A percentile compares a stretch with the other conserved stretches of the same genome.
Evolutionary conservation across 2,329 filamentous ascomycete genomes (phyloP).

Genomic region (Aquanectria penicillioides): DNA sequence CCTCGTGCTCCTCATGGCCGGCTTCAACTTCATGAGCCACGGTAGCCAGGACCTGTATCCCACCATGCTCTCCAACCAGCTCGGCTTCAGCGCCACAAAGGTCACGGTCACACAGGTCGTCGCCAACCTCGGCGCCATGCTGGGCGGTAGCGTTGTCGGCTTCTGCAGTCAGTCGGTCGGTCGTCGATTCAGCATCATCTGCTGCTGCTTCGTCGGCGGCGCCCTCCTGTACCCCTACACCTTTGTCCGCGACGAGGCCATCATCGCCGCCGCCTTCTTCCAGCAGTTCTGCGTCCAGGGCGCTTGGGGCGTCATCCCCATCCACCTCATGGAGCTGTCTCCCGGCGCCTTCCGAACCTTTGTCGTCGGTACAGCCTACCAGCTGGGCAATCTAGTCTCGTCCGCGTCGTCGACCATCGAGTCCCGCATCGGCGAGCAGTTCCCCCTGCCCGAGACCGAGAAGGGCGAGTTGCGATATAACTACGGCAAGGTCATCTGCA

Average conservation of each 20-base stretch:
- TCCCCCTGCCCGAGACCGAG: slow-evolving; percentile 71
- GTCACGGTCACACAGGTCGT: slow-evolving; percentile 78
- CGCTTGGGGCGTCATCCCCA: slow-evolving; percentile 80
- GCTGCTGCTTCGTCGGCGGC: slow-evolving; percentile 72
- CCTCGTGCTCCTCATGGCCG: slow-evolving; percentile 86
- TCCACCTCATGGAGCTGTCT: slow-evolving; percentile 81
- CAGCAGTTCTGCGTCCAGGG: slow-evolving; percentile 83
- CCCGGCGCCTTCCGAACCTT: slow-evolving; percentile 79
- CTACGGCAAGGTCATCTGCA: slow-evolving; percentile 87
- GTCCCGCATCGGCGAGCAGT: slow-evolving; percentile 77
- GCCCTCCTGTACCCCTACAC: slow-evolving; percentile 87
- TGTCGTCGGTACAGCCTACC: slow-evolving; percentile 78
- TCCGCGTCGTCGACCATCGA: slow-evolving; percentile 80
- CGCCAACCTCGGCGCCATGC: slow-evolving; percentile 76
- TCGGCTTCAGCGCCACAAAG: slow-evolving; percentile 60
- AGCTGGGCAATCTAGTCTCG: slow-evolving; percentile 80
- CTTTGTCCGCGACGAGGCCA: slow-evolving; percentile 67
- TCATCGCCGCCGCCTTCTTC: slow-evolving; percentile 87
- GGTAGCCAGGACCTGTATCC: slow-evolving; percentile 74
- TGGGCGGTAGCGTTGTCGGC: slow-evolving; percentile 73
- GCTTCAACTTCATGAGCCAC: slow-evolving; percentile 93
- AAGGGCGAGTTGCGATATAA: slow-evolving; percentile 66
- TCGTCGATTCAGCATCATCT: slow-evolving; percentile 74
- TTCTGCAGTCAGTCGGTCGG: slow-evolving; percentile 77
- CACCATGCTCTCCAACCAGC: slow-evolving; percentile 68